Percentiles rank a stretch among this genome's conserved stretches.
Conservation (phyloP, 2,329 filamentous ascomycete species). For the Phyllosticta capitalensis region DNA sequence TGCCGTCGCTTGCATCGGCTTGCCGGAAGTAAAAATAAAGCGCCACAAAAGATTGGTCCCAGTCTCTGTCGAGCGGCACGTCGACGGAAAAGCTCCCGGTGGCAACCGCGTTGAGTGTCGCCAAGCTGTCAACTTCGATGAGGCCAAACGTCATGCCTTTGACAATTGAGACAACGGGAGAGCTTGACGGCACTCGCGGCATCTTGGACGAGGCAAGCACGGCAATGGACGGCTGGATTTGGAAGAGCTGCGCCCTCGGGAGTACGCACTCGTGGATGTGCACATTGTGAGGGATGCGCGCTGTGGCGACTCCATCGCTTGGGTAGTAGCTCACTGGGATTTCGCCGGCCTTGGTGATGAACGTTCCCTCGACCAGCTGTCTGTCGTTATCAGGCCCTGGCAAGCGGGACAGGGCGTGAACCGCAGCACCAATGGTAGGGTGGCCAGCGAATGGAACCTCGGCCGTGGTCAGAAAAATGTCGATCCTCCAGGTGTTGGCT, state of each 20-base stretch:
- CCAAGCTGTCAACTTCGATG: conserved; percentile 50
- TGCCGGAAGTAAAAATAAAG: conserved; percentile 51
- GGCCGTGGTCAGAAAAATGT: conserved; percentile 43
- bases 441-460: conserved; percentile 52
- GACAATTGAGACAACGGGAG: conserved; percentile 45
- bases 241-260: conserved; percentile 19
- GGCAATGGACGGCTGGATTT: conserved; percentile 28
- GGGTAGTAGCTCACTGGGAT: conserved; percentile 35
- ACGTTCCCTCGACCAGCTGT: conserved; percentile 23
- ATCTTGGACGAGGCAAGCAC: not conserved
- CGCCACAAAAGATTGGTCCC: conserved; percentile 44
- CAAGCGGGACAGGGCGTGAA: conserved; percentile 33
- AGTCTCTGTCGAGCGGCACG: conserved; percentile 35
- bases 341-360: conserved; percentile 36
- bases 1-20: conserved; percentile 20
- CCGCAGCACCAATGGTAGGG: conserved; percentile 48
- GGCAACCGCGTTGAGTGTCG: conserved; percentile 43
- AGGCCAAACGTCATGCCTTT: conserved; percentile 67
- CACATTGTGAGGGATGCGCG: conserved; percentile 57
- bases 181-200: conserved; percentile 15
- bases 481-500: conserved; percentile 32
- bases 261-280: conserved; percentile 44
- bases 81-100: conserved; percentile 23
- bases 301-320: conserved; percentile 41
- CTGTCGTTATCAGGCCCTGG: conserved; percentile 13